phyloP scores from a whole-genome alignment of 225 moss, liverwort and hornwort species.

The Rhytidiadelphus loreus region DNA sequence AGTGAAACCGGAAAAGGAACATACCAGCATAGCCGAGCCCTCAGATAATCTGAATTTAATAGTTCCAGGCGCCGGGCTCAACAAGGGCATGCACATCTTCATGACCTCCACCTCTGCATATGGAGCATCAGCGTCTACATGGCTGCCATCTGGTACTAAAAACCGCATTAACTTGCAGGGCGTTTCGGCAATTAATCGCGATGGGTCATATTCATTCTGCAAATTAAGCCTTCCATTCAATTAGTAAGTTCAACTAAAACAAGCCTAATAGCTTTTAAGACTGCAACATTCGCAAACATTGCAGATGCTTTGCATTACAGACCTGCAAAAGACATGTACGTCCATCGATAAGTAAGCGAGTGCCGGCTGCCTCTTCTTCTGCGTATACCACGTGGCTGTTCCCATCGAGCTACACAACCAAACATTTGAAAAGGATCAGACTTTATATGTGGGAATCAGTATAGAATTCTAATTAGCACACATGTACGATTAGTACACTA shows the following conservation, averaged over 20 bases:
- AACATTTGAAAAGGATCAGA: neutral
- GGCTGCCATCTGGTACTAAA: constrained; percentile 71
- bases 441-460: neutral
- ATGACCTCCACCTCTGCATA: constrained; percentile 99
- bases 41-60: constrained; percentile 69
- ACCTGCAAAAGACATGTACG: constrained; percentile 96
- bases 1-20: neutral
- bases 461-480: neutral
- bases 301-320: neutral
- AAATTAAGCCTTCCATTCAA: neutral
- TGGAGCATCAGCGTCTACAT: constrained; percentile 50
- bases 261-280: neutral
- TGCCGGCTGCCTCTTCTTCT: constrained; percentile 90
- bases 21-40: constrained; percentile 89
- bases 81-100: constrained; percentile 99
- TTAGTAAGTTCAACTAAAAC: neutral
- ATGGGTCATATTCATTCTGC: constrained; percentile 98
- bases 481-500: too few species aligned
- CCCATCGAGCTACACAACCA: constrained; percentile 67
- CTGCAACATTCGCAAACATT: neutral
- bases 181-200: constrained; percentile 80
- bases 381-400: constrained; percentile 92
- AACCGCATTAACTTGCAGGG: constrained; percentile 91
- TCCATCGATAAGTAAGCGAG: constrained; percentile 87
- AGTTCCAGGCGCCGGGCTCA: constrained; percentile 73